Percentiles rank a stretch among this genome's conserved stretches.
Conservation (phyloP, 306 rosid species). For the Spatholobus suberectus region DNA sequence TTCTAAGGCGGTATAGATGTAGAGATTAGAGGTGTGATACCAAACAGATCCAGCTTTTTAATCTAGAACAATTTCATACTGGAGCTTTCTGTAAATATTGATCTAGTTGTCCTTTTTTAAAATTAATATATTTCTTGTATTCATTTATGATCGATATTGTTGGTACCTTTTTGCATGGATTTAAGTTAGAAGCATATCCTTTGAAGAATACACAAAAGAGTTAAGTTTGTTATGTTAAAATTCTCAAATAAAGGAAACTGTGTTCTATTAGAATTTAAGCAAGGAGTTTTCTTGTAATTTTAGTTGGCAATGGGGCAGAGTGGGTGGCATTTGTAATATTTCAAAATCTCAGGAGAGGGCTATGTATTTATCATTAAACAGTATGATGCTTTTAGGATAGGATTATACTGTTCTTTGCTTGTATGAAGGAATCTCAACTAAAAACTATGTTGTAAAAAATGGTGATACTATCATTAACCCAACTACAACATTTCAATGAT, state of each 20-base stretch:
- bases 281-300: slow-evolving; percentile 20
- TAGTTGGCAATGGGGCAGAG: neutral
- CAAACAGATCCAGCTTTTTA: slow-evolving; percentile 17
- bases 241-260: slow-evolving; percentile 10
- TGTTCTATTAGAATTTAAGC: slow-evolving; percentile 22
- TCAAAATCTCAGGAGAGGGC: slow-evolving; percentile 14
- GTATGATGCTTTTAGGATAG: slow-evolving; percentile 22
- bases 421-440: slow-evolving; percentile 24
- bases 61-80: neutral
- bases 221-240: slow-evolving; percentile 10
- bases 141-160: neutral
- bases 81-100: neutral
- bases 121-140: neutral
- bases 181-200: slow-evolving; percentile 21
- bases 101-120: neutral
- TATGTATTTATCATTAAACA: slow-evolving; percentile 5
- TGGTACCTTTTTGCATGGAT: slow-evolving; percentile 8
- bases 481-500: slow-evolving; percentile 2
- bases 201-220: neutral
- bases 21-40: slow-evolving; percentile 35
- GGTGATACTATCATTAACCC: neutral
- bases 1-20: neutral
- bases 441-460: slow-evolving; percentile 13
- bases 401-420: slow-evolving; percentile 15
- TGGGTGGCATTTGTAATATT: slow-evolving; percentile 8